These are phyloP conservation scores for Davidsoniella neocaledoniae DNA, from an alignment of 2,329 filamentous ascomycete genomes.

Conservation along the genomic window DNA sequence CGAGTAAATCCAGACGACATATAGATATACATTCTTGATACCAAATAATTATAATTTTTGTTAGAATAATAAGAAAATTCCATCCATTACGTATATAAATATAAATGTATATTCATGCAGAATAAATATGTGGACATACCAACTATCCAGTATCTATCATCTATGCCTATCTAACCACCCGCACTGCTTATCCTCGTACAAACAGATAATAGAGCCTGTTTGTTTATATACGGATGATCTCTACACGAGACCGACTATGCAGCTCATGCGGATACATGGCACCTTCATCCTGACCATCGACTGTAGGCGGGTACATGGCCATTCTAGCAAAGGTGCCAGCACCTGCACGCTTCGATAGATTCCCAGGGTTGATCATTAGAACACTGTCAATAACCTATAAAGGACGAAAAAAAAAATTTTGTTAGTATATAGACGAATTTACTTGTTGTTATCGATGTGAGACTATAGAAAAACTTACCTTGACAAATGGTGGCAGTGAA, in stretches of 20 bases:
- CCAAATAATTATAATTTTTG: background rate
- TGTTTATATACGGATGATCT: slow-evolving; percentile 60
- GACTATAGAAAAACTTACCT: slow-evolving; percentile 36
- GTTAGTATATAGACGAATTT: slow-evolving; percentile 11
- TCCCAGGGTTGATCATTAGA: slow-evolving; percentile 78
- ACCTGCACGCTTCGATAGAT: slow-evolving; percentile 66
- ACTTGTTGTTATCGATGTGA: too few relatives aligned
- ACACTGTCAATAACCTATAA: slow-evolving; percentile 75
- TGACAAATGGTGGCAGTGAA: slow-evolving; percentile 69
- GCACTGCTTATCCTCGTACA: background rate
- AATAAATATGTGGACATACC: background rate
- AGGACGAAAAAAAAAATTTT: background rate
- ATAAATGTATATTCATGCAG: background rate
- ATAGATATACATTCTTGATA: background rate
- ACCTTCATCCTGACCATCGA: slow-evolving; percentile 40
- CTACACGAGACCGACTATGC: slow-evolving; percentile 69
- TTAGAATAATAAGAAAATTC: too few relatives aligned
- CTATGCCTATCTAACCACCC: background rate
- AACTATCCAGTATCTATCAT: background rate
- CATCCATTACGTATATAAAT: background rate
- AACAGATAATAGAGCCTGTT: background rate
- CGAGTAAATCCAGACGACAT: slow-evolving; percentile 17
- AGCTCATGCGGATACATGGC: slow-evolving; percentile 55
- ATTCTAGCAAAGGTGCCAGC: slow-evolving; percentile 76
- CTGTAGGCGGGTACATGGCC: slow-evolving; percentile 48